These are phyloP conservation scores for Basidiobolus meristosporus DNA, from an alignment of 371 early-diverging fungal species.

Conservation along the genomic window DNA sequence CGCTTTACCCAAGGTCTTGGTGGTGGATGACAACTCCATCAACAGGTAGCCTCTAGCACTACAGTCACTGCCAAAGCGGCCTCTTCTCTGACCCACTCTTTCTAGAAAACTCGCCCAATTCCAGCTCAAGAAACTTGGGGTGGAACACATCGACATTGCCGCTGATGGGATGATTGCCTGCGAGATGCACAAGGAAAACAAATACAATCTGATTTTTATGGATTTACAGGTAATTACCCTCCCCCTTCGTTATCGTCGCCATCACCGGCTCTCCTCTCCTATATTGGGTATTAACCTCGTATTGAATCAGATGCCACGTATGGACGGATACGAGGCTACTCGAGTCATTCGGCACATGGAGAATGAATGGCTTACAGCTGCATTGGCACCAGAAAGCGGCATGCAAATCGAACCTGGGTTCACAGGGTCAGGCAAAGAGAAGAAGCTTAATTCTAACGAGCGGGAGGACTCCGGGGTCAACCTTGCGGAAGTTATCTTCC, in stretches of 20 bases:
- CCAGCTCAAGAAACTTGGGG: not conserved
- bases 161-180: conserved; percentile 54
- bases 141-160: not conserved
- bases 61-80: too few relatives aligned
- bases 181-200: conserved; percentile 28
- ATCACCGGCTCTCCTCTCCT: too few relatives aligned
- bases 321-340: conserved; percentile 65
- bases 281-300: too few relatives aligned
- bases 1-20: conserved; percentile 15
- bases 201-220: conserved; percentile 56
- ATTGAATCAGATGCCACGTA: conserved; percentile 41
- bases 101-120: too few relatives aligned
- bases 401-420: too few relatives aligned
- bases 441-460: not conserved
- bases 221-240: conserved; percentile 52
- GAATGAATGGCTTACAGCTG: not conserved
- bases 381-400: too few relatives aligned
- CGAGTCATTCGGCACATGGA: conserved; percentile 46
- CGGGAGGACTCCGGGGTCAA: not conserved
- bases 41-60: too few relatives aligned
- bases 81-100: too few relatives aligned
- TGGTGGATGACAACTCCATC: conserved; percentile 30
- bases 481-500: not conserved
- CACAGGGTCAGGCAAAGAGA: too few relatives aligned
- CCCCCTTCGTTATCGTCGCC: too few relatives aligned